phyloP scores from a whole-genome alignment of 805 yeast species.

The Saccharomycopsis fibuligera region DNA sequence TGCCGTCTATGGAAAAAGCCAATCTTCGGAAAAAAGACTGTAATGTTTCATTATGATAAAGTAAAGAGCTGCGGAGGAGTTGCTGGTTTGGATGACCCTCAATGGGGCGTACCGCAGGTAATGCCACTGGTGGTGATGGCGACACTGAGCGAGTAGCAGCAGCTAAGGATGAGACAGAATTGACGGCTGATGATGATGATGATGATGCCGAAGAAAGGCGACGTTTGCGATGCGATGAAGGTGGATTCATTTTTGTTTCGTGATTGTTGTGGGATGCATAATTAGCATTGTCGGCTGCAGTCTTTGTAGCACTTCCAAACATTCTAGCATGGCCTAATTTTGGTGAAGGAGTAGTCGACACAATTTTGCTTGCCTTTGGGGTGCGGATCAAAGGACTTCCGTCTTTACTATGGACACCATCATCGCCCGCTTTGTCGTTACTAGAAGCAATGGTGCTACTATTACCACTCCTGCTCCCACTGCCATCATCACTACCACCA shows the following conservation, averaged over 20 bases:
- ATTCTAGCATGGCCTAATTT: not conserved
- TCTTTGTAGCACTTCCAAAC: not conserved
- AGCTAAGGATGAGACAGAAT: constrained; percentile 14
- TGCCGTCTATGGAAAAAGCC: constrained; percentile 87
- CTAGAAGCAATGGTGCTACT: not conserved
- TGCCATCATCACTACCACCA: not conserved
- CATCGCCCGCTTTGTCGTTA: not conserved
- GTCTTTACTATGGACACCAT: not conserved
- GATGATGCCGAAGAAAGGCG: constrained; percentile 36
- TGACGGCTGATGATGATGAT: constrained; percentile 30
- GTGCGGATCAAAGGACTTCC: constrained; percentile 23
- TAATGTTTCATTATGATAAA: constrained; percentile 81
- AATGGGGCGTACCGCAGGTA: constrained; percentile 41
- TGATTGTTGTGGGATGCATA: too few relatives aligned
- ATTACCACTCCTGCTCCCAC: not conserved
- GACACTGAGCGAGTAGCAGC: constrained; percentile 29
- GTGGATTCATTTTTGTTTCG: constrained; percentile 22
- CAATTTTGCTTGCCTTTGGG: constrained; percentile 5
- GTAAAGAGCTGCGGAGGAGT: constrained; percentile 34
- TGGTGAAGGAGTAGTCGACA: constrained; percentile 6
- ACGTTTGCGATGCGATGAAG: constrained; percentile 30
- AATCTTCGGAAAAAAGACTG: constrained; percentile 87
- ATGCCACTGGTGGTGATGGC: constrained; percentile 28
- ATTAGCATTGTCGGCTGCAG: not conserved
- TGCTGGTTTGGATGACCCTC: constrained; percentile 25